Conservation (phyloP, 371 early-diverging fungal species). For the Mortierella polycephala region DNA sequence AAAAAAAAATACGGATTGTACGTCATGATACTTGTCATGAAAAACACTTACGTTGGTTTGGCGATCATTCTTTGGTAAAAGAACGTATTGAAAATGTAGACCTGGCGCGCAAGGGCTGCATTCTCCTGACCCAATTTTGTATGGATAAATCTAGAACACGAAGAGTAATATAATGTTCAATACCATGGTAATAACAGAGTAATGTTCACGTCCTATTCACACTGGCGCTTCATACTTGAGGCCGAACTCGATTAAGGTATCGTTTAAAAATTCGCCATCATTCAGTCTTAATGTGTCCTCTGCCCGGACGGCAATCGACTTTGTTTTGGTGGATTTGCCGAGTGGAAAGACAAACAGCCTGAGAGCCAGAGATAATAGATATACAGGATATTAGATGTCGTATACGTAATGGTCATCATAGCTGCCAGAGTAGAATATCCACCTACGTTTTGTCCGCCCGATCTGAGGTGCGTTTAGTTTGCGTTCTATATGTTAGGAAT, state of each 20-base stretch:
- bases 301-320: slow-evolving; percentile 56
- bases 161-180: not conserved
- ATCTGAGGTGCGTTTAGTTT: slow-evolving; percentile 4
- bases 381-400: not conserved
- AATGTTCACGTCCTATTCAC: not conserved
- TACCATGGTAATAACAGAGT: not conserved
- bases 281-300: slow-evolving; percentile 61
- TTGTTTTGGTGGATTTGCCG: slow-evolving; percentile 22
- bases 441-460: slow-evolving; percentile 34
- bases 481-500: slow-evolving; percentile 3
- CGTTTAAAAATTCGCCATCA: slow-evolving; percentile 67
- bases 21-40: too few relatives aligned
- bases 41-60: slow-evolving; percentile 28
- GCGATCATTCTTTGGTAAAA: slow-evolving; percentile 42
- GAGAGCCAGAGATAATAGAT: not conserved
- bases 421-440: not conserved
- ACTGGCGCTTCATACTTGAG: slow-evolving; percentile 52
- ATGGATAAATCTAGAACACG: slow-evolving; percentile 19
- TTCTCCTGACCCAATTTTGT: slow-evolving; percentile 30
- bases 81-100: slow-evolving; percentile 46
- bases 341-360: slow-evolving; percentile 54
- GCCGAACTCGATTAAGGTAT: slow-evolving; percentile 69
- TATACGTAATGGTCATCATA: not conserved
- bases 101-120: slow-evolving; percentile 22
- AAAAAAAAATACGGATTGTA: too few relatives aligned